Base-by-base conservation (phyloP, 805 yeast genomes). In the Yarrowia alimentaria region DNA sequence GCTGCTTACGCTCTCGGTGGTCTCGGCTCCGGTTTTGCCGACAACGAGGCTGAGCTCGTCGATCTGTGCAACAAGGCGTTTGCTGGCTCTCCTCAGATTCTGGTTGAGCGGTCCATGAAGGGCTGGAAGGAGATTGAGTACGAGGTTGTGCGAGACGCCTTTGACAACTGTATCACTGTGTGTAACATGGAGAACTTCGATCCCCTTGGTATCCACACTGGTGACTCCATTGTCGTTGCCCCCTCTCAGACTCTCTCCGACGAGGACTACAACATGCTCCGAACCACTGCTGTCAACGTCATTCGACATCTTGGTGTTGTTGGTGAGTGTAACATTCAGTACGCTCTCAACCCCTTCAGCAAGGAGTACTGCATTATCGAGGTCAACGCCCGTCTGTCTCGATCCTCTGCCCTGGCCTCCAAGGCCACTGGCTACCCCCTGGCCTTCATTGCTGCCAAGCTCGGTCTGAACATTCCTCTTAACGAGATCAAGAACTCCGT, bases 111-210 rank as follows among this genome's bases (percentile, higher is more conserved):
- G 66, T 88, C 96, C 38, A 86, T 91, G 95, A 93, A 93, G 74
- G 99, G 99, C 57, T 91, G 99, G 99, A 91, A 91, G 69, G 99
- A 91, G 73, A 85, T 91, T 61, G 99, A 91, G 73, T 91, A 91
- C 69, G 99, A 91, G 72, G 99, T 91, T 68, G 99, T 91, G 51
- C 88, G 99, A 70, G 99, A 91, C 72, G 90, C 94, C 47, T 84
- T 81, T 61, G 97, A 88, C 69, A 91, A 91, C 79, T 91, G 99
- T 81, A 88, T 91, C 62, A 91, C 99, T 42, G 99, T 91, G 56
- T 91, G 99, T 79, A 91, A 91, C 74, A 91, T 91, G 99, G 99
- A 91, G 73, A 91, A 91, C 72, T 91, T 91, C 60, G 99, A 91
- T 71, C 99, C 99, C 38, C 78, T 91, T 61, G 99, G 99, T 67